Conservation (phyloP, 1,284 basidiomycete species). For the Tilletia indica region DNA sequence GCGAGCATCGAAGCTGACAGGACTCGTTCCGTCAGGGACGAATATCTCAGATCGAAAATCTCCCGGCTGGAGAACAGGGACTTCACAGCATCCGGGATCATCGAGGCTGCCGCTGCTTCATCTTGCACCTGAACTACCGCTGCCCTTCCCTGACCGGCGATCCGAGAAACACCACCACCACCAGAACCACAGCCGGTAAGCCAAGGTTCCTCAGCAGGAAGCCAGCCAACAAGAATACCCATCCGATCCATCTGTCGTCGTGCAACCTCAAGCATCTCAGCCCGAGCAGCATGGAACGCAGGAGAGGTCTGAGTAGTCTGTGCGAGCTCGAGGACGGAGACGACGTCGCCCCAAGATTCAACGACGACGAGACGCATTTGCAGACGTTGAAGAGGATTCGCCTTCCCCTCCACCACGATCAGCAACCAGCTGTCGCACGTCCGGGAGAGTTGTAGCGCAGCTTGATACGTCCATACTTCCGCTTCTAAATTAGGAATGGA, state of each 20-base stretch:
- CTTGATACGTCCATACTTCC: slow-evolving; percentile 15
- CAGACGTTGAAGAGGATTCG: background rate
- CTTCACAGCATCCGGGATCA: background rate
- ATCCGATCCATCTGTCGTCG: slow-evolving; percentile 75
- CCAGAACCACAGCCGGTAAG: background rate
- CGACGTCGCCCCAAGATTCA: background rate
- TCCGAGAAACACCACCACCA: background rate
- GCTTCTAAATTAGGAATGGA: background rate
- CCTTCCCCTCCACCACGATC: background rate
- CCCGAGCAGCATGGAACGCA: slow-evolving; percentile 61
- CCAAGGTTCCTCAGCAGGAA: slow-evolving; percentile 73
- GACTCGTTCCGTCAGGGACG: slow-evolving; percentile 69
- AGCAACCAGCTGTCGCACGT: slow-evolving; percentile 12
- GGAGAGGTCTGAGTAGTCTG: slow-evolving; percentile 23
- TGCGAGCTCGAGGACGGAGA: too few relatives aligned
- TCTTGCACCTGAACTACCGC: too few relatives aligned
- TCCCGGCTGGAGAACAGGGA: slow-evolving; percentile 49
- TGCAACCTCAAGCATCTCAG: slow-evolving; percentile 77
- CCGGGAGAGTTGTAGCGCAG: slow-evolving; percentile 1
- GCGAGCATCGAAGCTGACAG: slow-evolving; percentile 70
- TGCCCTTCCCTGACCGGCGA: too few relatives aligned
- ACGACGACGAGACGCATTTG: background rate
- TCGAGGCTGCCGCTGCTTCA: too few relatives aligned
- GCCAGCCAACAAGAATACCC: slow-evolving; percentile 69
- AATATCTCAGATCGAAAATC: slow-evolving; percentile 45